Percentiles rank a stretch among this genome's conserved stretches.
Evolutionary conservation across 2,329 filamentous ascomycete species (phyloP).

Genomic region (Tolypocladium ovalisporum): DNA sequence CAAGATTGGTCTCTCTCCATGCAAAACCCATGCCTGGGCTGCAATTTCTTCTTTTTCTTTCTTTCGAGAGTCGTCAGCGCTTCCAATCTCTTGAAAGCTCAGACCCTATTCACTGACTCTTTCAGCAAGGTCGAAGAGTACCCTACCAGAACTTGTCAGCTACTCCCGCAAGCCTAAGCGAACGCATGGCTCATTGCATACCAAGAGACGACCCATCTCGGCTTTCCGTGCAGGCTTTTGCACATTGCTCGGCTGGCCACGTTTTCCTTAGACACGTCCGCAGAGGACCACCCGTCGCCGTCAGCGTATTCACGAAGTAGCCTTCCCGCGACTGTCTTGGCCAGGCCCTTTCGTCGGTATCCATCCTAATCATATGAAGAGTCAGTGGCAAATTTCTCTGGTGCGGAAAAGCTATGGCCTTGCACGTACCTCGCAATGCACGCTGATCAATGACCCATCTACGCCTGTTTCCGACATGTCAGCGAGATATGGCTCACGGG

Average conservation of each 20-base stretch:
- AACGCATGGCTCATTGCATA: conserved; percentile 23
- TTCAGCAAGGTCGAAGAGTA: background rate
- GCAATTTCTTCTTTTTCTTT: too few species aligned
- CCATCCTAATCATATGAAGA: conserved; percentile 21
- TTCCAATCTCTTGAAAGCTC: too few species aligned
- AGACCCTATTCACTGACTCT: too few species aligned
- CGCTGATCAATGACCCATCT: conserved; percentile 49
- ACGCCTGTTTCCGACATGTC: conserved; percentile 26
- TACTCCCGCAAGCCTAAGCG: too few species aligned
- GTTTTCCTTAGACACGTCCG: conserved; percentile 55
- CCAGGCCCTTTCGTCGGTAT: conserved; percentile 51
- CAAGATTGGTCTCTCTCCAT: background rate
- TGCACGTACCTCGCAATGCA: conserved; percentile 43
- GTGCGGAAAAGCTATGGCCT: background rate
- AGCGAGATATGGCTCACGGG: background rate
- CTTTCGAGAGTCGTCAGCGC: background rate
- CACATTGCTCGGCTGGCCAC: conserved; percentile 50
- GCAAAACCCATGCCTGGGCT: background rate
- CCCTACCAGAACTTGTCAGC: background rate
- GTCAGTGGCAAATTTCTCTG: conserved; percentile 1
- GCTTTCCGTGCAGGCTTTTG: conserved; percentile 45
- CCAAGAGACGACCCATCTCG: conserved; percentile 50
- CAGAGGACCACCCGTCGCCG: conserved; percentile 43
- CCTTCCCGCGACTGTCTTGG: conserved; percentile 48
- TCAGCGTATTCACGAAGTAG: conserved; percentile 40